These are phyloP conservation scores for Pythium angustatum DNA, from an alignment of 352 stramenopile genomes.

Conservation along the genomic window DNA sequence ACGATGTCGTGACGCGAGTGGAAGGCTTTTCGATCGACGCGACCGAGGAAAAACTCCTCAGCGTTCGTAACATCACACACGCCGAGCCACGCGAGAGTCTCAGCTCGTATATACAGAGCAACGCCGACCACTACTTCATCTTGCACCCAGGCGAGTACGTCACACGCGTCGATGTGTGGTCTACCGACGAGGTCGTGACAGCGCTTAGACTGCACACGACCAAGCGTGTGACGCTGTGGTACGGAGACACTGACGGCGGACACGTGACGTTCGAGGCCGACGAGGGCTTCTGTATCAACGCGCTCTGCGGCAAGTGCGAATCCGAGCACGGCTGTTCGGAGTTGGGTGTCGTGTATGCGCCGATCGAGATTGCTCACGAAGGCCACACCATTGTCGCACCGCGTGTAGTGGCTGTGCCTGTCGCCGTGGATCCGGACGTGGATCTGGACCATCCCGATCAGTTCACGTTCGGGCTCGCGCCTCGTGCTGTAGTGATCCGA, in stretches of 20 bases:
- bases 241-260: neutral
- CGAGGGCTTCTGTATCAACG: conserved; percentile 10
- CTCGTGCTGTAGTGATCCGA: neutral
- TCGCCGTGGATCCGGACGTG: too few relatives aligned
- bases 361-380: neutral
- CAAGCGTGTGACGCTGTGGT: conserved; percentile 4
- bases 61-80: neutral
- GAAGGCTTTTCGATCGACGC: conserved; percentile 1
- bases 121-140: neutral
- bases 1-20: neutral
- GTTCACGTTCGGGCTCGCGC: neutral
- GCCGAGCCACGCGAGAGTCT: neutral
- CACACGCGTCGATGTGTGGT: neutral
- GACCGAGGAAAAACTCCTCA: neutral
- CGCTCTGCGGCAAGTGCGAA: neutral
- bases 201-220: conserved; percentile 9
- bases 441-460: neutral
- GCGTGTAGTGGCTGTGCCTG: neutral
- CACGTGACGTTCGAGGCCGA: neutral
- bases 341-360: conserved; percentile 4
- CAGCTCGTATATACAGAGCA: neutral
- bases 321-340: neutral
- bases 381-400: neutral
- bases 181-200: neutral
- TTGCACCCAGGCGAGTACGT: conserved; percentile 11